Conservation (phyloP, 2,329 filamentous ascomycete species). For the Raffaelea albimanens region DNA sequence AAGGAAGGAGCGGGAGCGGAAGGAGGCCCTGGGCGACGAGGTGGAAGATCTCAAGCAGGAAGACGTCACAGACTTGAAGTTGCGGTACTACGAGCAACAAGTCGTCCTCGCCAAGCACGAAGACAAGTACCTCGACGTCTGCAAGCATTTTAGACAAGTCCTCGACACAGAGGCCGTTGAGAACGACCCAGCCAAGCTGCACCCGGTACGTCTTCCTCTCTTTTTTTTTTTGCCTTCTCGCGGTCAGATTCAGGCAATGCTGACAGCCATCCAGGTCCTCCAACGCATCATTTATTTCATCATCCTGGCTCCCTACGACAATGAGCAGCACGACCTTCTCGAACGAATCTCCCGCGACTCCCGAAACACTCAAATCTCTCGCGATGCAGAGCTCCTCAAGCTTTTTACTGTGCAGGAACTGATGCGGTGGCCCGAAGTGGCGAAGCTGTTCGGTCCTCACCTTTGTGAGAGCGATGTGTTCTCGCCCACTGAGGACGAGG, state of each 20-base stretch:
- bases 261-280: constrained; percentile 51
- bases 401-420: constrained; percentile 92
- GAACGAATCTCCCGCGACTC: constrained; percentile 84
- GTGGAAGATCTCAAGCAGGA: constrained; percentile 70
- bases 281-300: constrained; percentile 97
- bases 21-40: constrained; percentile 69
- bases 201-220: constrained; percentile 60
- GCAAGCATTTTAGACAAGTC: constrained; percentile 97
- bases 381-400: constrained; percentile 80
- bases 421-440: constrained; percentile 95
- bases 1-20: constrained; percentile 78
- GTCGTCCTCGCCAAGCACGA: constrained; percentile 94
- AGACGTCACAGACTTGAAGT: constrained; percentile 92
- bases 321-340: constrained; percentile 94
- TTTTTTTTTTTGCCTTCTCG: not conserved
- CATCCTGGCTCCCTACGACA: constrained; percentile 93
- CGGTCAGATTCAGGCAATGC: not conserved
- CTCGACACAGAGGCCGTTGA: constrained; percentile 93
- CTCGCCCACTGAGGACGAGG: constrained; percentile 51
- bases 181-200: constrained; percentile 76
- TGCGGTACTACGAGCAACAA: constrained; percentile 95
- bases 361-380: constrained; percentile 66
- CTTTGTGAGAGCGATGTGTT: constrained; percentile 88
- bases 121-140: constrained; percentile 91
- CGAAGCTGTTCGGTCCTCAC: constrained; percentile 80